phyloP scores from a whole-genome alignment of 2,329 filamentous ascomycete species.

The Xylaria sp. region DNA sequence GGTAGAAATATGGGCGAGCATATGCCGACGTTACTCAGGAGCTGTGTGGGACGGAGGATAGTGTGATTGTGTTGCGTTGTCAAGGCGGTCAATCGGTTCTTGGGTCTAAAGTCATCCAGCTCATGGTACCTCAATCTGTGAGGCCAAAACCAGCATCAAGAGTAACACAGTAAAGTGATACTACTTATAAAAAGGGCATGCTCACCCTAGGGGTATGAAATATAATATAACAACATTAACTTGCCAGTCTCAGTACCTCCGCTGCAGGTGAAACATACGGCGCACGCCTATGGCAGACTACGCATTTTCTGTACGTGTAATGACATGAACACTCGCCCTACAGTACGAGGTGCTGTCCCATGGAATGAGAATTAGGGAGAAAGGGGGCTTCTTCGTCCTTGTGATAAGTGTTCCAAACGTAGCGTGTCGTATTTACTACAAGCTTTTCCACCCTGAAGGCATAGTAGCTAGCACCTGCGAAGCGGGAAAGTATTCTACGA shows the following conservation, averaged over 20 bases:
- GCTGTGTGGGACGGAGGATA: slow-evolving; percentile 65
- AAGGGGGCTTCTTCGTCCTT: slow-evolving; percentile 50
- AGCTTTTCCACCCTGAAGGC: slow-evolving; percentile 57
- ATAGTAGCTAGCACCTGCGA: slow-evolving; percentile 55
- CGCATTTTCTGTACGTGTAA: slow-evolving; percentile 50
- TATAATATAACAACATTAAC: slow-evolving; percentile 35
- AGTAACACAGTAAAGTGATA: background rate
- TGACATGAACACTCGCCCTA: background rate
- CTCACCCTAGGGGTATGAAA: background rate
- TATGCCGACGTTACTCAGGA: slow-evolving; percentile 50
- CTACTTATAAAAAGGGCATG: background rate
- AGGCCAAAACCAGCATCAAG: background rate
- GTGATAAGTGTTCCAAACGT: slow-evolving; percentile 56
- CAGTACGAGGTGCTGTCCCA: background rate
- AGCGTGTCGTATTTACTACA: slow-evolving; percentile 42
- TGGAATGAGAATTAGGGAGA: too few relatives aligned
- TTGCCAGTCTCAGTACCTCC: slow-evolving; percentile 64
- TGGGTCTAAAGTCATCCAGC: background rate
- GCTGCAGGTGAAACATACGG: slow-evolving; percentile 64
- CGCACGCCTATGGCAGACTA: slow-evolving; percentile 55
- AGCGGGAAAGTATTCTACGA: slow-evolving; percentile 63
- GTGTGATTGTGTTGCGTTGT: slow-evolving; percentile 60
- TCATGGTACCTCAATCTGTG: too few relatives aligned
- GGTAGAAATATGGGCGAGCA: too few relatives aligned
- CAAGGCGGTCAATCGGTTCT: slow-evolving; percentile 47